Evolutionary conservation across 2,329 filamentous ascomycete species (phyloP).

Genomic region (Calonectria pteridis): DNA sequence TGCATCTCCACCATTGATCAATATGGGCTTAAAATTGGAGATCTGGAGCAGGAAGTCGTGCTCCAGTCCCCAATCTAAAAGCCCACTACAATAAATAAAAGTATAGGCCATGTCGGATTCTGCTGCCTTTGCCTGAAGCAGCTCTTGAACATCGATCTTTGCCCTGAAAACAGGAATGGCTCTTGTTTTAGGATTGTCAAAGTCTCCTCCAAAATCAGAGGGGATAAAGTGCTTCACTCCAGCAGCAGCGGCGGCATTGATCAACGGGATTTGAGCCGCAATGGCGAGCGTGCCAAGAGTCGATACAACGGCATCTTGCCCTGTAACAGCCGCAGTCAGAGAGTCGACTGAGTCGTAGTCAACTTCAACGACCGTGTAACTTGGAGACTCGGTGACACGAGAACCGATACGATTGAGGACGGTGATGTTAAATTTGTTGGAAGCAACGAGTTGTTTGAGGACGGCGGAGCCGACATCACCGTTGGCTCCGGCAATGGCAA

Average conservation of each 20-base stretch:
- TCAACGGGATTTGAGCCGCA: conserved; percentile 54
- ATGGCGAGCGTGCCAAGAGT: conserved; percentile 53
- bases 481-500: conserved; percentile 52
- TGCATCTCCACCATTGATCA: conserved; percentile 64
- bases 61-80: conserved; percentile 53
- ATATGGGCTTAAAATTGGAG: conserved; percentile 51
- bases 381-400: conserved; percentile 44
- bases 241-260: conserved; percentile 69
- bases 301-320: conserved; percentile 67
- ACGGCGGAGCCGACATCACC: conserved; percentile 50
- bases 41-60: conserved; percentile 57
- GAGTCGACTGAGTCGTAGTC: conserved; percentile 58
- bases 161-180: conserved; percentile 62
- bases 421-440: conserved; percentile 50
- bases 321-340: conserved; percentile 63
- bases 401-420: conserved; percentile 57
- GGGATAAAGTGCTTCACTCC: conserved; percentile 73
- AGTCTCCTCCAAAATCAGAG: conserved; percentile 64
- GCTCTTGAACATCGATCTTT: conserved; percentile 59
- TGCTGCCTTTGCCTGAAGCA: conserved; percentile 55
- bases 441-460: conserved; percentile 45
- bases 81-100: conserved; percentile 45
- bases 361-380: conserved; percentile 47
- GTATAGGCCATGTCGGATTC: conserved; percentile 49
- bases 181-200: conserved; percentile 48